A percentile compares a stretch with the other conserved stretches of the same genome.
These are phyloP conservation scores for Ophiostoma pallidulum DNA, from an alignment of 2,329 filamentous ascomycete genomes.

Conservation along the genomic window DNA sequence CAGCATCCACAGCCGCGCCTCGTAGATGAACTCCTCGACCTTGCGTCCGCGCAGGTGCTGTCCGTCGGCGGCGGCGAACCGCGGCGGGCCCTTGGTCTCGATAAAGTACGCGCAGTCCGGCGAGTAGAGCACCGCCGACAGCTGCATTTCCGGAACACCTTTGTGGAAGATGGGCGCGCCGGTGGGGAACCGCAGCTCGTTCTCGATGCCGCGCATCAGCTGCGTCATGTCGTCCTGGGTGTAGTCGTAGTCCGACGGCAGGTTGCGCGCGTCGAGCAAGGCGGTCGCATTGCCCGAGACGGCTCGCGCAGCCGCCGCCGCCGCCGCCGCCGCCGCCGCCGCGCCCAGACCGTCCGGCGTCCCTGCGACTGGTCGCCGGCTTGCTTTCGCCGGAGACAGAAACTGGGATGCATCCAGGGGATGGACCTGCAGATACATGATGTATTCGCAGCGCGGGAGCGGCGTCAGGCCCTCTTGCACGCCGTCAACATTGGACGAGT, in stretches of 20 bases:
- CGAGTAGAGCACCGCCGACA: slow-evolving; percentile 57
- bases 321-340: too few species aligned
- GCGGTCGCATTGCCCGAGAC: too few species aligned
- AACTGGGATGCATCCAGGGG: slow-evolving; percentile 36
- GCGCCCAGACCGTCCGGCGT: too few species aligned
- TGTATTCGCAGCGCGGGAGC: slow-evolving; percentile 74
- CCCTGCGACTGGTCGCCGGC: background rate
- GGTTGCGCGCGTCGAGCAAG: background rate
- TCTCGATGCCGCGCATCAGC: slow-evolving; percentile 40
- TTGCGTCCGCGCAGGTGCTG: slow-evolving; percentile 52
- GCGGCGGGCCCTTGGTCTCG: slow-evolving; percentile 53
- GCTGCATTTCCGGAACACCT: slow-evolving; percentile 45
- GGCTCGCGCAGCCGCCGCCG: too few species aligned
- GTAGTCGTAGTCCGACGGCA: slow-evolving; percentile 8
- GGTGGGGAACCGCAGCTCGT: slow-evolving; percentile 51
- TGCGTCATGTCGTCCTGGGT: slow-evolving; percentile 18
- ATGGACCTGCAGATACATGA: slow-evolving; percentile 75
- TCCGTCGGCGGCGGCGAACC: slow-evolving; percentile 40
- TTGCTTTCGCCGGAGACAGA: background rate
- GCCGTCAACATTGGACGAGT: slow-evolving; percentile 60
- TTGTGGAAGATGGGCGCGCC: slow-evolving; percentile 44
- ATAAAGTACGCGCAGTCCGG: slow-evolving; percentile 60
- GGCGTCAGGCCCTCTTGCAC: slow-evolving; percentile 49
- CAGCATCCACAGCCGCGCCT: slow-evolving; percentile 51
- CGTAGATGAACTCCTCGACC: slow-evolving; percentile 47